These are phyloP conservation scores for Termitomyces sp. DNA, from an alignment of 768 basidiomycete genomes.

Conservation along the genomic window DNA sequence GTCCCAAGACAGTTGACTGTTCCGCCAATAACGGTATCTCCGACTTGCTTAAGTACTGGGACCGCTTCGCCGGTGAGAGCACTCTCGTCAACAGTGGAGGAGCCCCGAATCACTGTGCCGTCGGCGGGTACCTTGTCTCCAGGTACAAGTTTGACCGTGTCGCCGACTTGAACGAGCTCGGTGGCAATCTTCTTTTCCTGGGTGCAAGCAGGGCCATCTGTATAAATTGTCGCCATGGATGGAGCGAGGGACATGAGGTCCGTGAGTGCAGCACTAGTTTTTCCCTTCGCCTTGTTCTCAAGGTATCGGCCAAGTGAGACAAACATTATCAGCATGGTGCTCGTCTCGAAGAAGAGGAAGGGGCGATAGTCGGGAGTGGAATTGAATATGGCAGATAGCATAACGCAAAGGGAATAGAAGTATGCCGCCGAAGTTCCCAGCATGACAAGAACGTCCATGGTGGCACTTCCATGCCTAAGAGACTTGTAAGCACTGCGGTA, in stretches of 20 bases:
- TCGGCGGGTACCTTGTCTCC: constrained; percentile 98
- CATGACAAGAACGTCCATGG: constrained; percentile 98
- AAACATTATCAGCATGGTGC: constrained; percentile 98
- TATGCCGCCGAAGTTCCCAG: constrained; percentile 95
- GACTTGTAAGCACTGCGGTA: constrained; percentile 91
- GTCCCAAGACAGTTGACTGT: constrained; percentile 98
- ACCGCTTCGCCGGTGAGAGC: constrained; percentile 95
- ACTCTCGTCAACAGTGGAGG: constrained; percentile 91
- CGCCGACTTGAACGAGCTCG: constrained; percentile 92
- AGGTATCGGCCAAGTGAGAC: constrained; percentile 93
- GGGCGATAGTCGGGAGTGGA: constrained; percentile 71
- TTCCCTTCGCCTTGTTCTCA: constrained; percentile 96
- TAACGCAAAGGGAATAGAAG: constrained; percentile 75
- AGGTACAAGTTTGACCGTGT: constrained; percentile 90
- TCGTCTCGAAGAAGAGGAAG: constrained; percentile 95
- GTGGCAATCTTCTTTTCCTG: constrained; percentile 91
- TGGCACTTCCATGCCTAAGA: constrained; percentile 83
- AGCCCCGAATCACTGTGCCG: constrained; percentile 83
- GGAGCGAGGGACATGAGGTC: constrained; percentile 96
- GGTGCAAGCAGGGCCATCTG: constrained; percentile 75
- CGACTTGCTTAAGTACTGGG: constrained; percentile 80
- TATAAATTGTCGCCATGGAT: constrained; percentile 94
- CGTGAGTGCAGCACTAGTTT: constrained; percentile 93
- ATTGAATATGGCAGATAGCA: constrained; percentile 67
- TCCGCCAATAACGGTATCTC: constrained; percentile 90